Base-by-base conservation (phyloP, 208 protist genomes). In the Crithidia bombi region DNA sequence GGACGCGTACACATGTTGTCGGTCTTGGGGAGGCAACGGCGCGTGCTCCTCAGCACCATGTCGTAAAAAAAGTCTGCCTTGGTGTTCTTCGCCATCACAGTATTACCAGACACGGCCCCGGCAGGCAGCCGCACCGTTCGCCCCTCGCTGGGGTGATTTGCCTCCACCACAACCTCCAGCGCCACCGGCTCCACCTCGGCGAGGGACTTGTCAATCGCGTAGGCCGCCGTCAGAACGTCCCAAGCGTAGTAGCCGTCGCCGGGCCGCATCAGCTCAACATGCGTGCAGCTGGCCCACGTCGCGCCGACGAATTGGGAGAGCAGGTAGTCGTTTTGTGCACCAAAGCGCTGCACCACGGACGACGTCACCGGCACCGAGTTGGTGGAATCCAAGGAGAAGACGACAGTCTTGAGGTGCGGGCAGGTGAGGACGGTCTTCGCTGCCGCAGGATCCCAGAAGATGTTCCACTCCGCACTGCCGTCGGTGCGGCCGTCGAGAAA, bases 391-490 rank as follows among this genome's bases (percentile, higher is more conserved):
- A 97, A 82, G 3, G 92, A 89, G 66, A 97, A 95, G 38, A 97
- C 52, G n/a, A 91, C 64, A 23, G 25, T 83, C 17, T 69, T 51
- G 39, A 94, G 43, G 19, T 74, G 57, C 3, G 83, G 82, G 67
- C 80, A 90, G 12, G 38, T 70, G 7, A 97, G 59, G n/a, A 95
- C 90, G 35, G 62, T 81, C 67, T 90, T 75, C 5, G 92, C 92
- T 5, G 90, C 81, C 28, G 73, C 49, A 5, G 90, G 82, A 77
- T 97, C 92, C 89, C 92, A 97, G 54, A 88, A 97, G 69, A 97
- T 90, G 58, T 95, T 97, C 92, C 90, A 97, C 79, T 97, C 90
- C 23, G 90, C 92, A 14, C 73, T 80, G 50, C 92, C 90, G 65
- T 95, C 86, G 6, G 83, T 92, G 36, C 82, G 79, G 32, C 49